These are phyloP conservation scores for Colletotrichum godetiae DNA, from an alignment of 2,329 filamentous ascomycete genomes.

Conservation along the genomic window DNA sequence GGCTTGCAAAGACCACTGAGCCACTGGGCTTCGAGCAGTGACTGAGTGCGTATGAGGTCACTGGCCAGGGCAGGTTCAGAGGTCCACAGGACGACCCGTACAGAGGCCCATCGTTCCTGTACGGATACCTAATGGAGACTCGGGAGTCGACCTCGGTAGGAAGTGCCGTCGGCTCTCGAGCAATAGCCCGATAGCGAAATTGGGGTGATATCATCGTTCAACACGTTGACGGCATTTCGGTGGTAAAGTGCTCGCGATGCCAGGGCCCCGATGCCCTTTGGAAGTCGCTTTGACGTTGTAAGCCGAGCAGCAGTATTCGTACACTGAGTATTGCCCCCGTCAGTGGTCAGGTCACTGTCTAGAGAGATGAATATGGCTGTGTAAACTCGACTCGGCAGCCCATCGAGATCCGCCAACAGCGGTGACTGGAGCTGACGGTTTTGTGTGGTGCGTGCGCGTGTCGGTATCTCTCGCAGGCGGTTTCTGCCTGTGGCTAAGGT, in stretches of 20 bases:
- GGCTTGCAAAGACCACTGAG: background rate
- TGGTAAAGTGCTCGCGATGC: background rate
- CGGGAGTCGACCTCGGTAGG: constrained; percentile 21
- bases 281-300: background rate
- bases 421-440: background rate
- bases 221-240: background rate
- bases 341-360: background rate
- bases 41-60: constrained; percentile 3
- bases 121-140: constrained; percentile 2
- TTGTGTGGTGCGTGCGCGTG: background rate
- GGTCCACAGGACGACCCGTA: constrained; percentile 1
- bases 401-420: constrained; percentile 9
- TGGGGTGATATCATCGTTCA: constrained; percentile 22
- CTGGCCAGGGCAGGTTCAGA: constrained; percentile 1
- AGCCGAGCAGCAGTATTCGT: background rate
- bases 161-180: constrained; percentile 7
- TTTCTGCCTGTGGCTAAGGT: constrained; percentile 16
- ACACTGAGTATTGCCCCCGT: background rate
- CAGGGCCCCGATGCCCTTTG: background rate
- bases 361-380: background rate
- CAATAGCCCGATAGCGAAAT: constrained; percentile 15
- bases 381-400: background rate
- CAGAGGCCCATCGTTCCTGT: constrained; percentile 3
- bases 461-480: constrained; percentile 17
- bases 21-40: constrained; percentile 11